phyloP scores from a whole-genome alignment of 805 yeast genomes.

The Sugiyamaella mastotermitis region DNA sequence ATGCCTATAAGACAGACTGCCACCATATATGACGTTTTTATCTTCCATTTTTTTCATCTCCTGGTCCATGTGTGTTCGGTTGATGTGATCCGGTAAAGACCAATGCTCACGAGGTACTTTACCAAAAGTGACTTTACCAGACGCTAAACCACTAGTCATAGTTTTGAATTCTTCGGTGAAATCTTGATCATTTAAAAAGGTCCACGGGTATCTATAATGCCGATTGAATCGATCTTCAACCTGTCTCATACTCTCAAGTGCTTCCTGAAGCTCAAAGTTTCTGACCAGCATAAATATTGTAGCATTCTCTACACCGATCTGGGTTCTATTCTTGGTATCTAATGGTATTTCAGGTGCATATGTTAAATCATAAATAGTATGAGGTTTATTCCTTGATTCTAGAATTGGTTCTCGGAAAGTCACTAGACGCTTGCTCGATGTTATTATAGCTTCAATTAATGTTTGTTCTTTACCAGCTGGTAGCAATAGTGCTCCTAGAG shows the following conservation, averaged over 20 bases:
- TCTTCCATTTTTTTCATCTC: constrained; percentile 38
- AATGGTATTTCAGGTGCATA: constrained; percentile 15
- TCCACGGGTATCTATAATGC: constrained; percentile 87
- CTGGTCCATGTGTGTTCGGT: constrained; percentile 47
- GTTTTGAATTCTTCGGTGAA: constrained; percentile 76
- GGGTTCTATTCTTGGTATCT: constrained; percentile 26
- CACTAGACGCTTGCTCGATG: too few species aligned
- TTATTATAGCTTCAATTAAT: too few species aligned
- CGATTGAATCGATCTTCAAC: constrained; percentile 87
- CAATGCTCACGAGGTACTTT: constrained; percentile 76
- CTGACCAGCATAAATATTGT: constrained; percentile 83
- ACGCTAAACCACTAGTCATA: constrained; percentile 58
- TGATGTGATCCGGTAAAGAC: constrained; percentile 70
- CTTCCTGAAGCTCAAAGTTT: constrained; percentile 71
- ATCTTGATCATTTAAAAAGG: constrained; percentile 81
- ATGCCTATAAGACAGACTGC: constrained; percentile 66
- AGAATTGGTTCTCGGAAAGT: too few species aligned
- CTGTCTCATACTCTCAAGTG: constrained; percentile 69
- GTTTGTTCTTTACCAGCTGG: too few species aligned
- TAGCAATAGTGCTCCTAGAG: too few species aligned
- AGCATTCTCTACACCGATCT: constrained; percentile 66
- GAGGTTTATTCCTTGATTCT: too few species aligned
- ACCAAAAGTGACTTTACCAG: constrained; percentile 78
- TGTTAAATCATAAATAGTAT: constrained; percentile 12
- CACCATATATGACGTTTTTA: constrained; percentile 57